phyloP scores from a whole-genome alignment of 2,329 filamentous ascomycete genomes.

The Phaeophleospora eucalypticola region DNA sequence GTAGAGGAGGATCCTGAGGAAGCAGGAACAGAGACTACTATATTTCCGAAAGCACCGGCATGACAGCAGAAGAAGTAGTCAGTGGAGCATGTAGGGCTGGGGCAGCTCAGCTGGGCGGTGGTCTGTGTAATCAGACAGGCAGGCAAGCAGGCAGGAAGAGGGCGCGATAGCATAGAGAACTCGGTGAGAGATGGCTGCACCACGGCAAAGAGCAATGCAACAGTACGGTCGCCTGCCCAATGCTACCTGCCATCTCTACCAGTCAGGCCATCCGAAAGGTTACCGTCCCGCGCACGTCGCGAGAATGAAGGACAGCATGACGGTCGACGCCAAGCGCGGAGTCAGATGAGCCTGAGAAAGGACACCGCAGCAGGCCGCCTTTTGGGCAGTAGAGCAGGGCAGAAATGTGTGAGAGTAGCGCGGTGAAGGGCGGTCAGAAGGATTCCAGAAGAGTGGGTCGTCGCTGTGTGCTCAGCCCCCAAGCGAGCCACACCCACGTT shows the following conservation, averaged over 20 bases:
- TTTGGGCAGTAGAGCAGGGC: background rate
- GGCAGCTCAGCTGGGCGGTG: conserved; percentile 14
- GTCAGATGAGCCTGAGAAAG: background rate
- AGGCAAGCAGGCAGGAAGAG: background rate
- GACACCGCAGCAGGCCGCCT: background rate
- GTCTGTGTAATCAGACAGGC: conserved; percentile 1
- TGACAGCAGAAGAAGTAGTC: background rate
- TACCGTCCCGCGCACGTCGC: background rate
- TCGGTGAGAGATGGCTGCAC: background rate
- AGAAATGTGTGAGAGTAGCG: too few relatives aligned
- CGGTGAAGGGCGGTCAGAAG: background rate
- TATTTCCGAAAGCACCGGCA: conserved; percentile 4
- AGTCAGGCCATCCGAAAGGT: background rate
- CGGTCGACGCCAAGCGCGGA: background rate
- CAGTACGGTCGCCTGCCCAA: background rate
- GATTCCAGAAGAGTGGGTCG: background rate
- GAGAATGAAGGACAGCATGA: background rate
- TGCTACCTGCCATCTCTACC: background rate
- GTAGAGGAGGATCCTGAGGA: background rate
- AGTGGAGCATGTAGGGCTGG: background rate
- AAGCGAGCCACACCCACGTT: background rate
- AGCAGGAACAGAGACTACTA: background rate
- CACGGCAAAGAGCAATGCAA: background rate
- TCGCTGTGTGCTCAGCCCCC: background rate
- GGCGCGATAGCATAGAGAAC: background rate